These are phyloP conservation scores for Saturnispora ahearnii DNA, from an alignment of 805 yeast genomes.

Conservation along the genomic window DNA sequence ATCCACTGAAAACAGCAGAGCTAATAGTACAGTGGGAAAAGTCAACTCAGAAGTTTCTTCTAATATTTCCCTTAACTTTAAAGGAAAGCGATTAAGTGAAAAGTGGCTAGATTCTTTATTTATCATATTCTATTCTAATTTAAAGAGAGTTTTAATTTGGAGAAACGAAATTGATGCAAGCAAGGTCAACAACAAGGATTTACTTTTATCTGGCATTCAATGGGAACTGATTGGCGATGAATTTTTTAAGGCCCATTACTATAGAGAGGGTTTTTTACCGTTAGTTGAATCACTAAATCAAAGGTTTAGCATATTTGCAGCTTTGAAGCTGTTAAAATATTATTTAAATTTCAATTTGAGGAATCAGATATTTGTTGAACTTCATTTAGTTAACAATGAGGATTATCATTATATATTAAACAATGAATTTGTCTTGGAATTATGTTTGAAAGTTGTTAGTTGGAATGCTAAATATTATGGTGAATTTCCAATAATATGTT, in stretches of 20 bases:
- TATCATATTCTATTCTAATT: slow-evolving; percentile 59
- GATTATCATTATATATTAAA: slow-evolving; percentile 12
- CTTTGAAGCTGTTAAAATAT: slow-evolving; percentile 40
- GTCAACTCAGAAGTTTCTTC: slow-evolving; percentile 13
- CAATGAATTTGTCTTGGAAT: slow-evolving; percentile 32
- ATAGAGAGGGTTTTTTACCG: slow-evolving; percentile 42
- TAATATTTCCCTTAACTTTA: slow-evolving; percentile 21
- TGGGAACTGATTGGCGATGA: slow-evolving; percentile 67
- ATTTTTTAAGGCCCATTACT: slow-evolving; percentile 38
- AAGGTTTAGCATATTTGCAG: slow-evolving; percentile 55
- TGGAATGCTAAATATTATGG: slow-evolving; percentile 63
- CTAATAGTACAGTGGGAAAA: slow-evolving; percentile 3
- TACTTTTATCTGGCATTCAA: slow-evolving; percentile 53
- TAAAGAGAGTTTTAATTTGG: slow-evolving; percentile 67
- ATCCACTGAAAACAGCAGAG: slow-evolving; percentile 13
- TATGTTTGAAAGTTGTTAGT: slow-evolving; percentile 43
- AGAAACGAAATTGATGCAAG: slow-evolving; percentile 21
- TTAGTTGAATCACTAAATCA: slow-evolving; percentile 45
- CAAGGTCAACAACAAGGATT: slow-evolving; percentile 16
- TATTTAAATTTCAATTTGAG: slow-evolving; percentile 24
- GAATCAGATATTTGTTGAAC: slow-evolving; percentile 10
- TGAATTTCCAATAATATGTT: slow-evolving; percentile 37
- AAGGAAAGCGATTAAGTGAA: slow-evolving; percentile 52
- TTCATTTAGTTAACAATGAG: slow-evolving; percentile 9
- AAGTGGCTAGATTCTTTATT: slow-evolving; percentile 66